Evolutionary conservation across 768 basidiomycete species (phyloP).

Genomic region (Ramaria sp.): DNA sequence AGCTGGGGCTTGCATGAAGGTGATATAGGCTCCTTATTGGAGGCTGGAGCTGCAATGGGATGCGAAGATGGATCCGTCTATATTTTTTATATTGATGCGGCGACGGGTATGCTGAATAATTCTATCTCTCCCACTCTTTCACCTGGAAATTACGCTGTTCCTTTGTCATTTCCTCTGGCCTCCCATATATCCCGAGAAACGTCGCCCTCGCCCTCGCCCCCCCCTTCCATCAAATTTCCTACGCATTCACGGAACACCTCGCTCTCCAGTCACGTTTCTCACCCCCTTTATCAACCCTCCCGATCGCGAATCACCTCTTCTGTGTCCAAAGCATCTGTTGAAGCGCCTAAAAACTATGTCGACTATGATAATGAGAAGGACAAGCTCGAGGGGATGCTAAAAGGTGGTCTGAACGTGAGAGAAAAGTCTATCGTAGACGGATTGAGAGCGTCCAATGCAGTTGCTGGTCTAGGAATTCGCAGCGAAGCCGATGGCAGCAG

Average conservation of each 20-base stretch:
- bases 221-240: constrained; percentile 1
- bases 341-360: constrained; percentile 69
- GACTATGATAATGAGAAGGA: constrained; percentile 77
- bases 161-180: neutral
- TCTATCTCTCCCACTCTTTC: neutral
- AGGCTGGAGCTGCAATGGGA: constrained; percentile 22
- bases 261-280: constrained; percentile 18
- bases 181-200: constrained; percentile 17
- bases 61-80: constrained; percentile 28
- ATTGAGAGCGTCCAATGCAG: constrained; percentile 14
- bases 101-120: neutral
- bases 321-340: constrained; percentile 55
- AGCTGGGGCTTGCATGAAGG: constrained; percentile 3
- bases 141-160: neutral
- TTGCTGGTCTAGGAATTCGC: neutral
- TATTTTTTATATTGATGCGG: constrained; percentile 16
- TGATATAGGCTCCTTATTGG: neutral
- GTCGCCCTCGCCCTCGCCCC: constrained; percentile 26
- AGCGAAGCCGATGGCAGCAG: neutral
- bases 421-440: constrained; percentile 24
- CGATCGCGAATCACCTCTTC: constrained; percentile 62
- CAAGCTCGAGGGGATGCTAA: constrained; percentile 63
- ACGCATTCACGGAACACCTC: constrained; percentile 1
- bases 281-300: constrained; percentile 42
- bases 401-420: constrained; percentile 33